phyloP scores from a whole-genome alignment of 2,329 filamentous ascomycete genomes.

The Aureobasidium melanogenum region DNA sequence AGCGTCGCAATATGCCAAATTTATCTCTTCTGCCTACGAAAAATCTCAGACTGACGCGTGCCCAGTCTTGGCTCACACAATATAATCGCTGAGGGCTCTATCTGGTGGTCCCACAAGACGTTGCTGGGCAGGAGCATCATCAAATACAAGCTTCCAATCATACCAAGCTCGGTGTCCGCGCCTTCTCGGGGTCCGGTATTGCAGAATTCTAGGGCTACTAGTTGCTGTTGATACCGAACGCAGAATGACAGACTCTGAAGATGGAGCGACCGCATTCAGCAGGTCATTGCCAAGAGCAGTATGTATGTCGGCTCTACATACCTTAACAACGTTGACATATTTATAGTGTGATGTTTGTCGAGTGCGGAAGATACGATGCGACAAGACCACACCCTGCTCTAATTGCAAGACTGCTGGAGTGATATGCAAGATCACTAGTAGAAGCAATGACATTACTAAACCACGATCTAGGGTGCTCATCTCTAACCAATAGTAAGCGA shows the following conservation, averaged over 20 bases:
- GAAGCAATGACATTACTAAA: constrained; percentile 1
- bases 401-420: constrained; percentile 9
- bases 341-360: constrained; percentile 6
- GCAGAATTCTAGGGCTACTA: not conserved
- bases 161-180: not conserved
- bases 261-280: not conserved
- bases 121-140: not conserved
- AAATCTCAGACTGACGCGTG: not conserved
- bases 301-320: not conserved
- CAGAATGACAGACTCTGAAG: not conserved
- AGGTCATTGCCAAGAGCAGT: constrained; percentile 6
- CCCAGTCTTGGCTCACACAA: not conserved
- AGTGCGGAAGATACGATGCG: constrained; percentile 10
- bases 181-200: not conserved
- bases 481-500: constrained; percentile 13
- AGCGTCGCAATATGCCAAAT: not conserved
- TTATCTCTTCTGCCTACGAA: not conserved
- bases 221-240: not conserved
- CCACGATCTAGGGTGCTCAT: constrained; percentile 12
- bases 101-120: not conserved
- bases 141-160: not conserved
- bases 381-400: constrained; percentile 13
- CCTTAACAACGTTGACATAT: not conserved
- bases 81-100: not conserved
- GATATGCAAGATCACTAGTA: constrained; percentile 12